Evolutionary conservation across 306 rosid genomes (phyloP).

Genomic region (Delonix regia): DNA sequence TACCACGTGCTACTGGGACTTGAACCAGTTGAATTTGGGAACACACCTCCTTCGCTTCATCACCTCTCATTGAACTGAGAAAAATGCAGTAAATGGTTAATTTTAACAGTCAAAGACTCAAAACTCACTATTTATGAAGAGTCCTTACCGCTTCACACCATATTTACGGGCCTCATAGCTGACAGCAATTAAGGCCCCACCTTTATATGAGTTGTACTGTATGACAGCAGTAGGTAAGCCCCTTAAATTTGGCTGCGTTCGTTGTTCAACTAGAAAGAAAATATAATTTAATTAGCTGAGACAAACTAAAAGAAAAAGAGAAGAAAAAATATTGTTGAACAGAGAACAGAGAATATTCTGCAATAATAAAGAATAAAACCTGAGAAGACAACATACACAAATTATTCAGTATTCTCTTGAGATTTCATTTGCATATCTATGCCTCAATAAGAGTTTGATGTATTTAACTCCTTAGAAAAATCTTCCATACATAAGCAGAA

Average conservation of each 20-base stretch:
- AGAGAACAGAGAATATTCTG: background rate
- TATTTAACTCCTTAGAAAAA: background rate
- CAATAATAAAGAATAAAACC: background rate
- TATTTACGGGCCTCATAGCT: constrained; percentile 88
- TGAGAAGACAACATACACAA: background rate
- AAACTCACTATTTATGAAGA: background rate
- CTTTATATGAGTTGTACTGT: constrained; percentile 90
- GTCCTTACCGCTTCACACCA: constrained; percentile 83
- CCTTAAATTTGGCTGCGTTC: constrained; percentile 79
- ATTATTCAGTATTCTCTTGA: background rate
- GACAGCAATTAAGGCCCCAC: constrained; percentile 93
- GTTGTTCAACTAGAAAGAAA: constrained; percentile 74
- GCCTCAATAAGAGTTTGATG: background rate
- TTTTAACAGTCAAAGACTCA: background rate
- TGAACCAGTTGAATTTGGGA: constrained; percentile 81
- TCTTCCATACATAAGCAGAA: background rate
- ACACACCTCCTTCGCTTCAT: constrained; percentile 85
- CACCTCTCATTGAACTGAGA: constrained; percentile 93
- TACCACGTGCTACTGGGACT: constrained; percentile 92
- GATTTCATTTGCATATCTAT: background rate
- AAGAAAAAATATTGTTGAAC: background rate
- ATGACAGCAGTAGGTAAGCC: constrained; percentile 88
- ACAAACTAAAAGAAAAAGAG: background rate
- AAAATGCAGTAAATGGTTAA: background rate
- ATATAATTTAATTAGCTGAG: constrained; percentile 5